Percentiles rank a stretch among this genome's conserved stretches.
Evolutionary conservation across 371 early-diverging fungal genomes (phyloP).

Genomic region (Scutellospora calospora): DNA sequence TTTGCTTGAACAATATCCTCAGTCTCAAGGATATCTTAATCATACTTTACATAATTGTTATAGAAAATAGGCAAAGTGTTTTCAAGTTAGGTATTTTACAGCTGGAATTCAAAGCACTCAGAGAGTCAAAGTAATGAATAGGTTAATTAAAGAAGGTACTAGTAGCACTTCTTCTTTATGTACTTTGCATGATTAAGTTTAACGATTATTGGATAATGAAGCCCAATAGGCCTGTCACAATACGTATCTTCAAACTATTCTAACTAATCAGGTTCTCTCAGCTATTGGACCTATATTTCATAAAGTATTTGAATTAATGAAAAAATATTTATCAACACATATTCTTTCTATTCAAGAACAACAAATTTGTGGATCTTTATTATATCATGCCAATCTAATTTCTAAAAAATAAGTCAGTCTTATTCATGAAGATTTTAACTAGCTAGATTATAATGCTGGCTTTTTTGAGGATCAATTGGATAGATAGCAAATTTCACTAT

Average conservation of each 20-base stretch:
- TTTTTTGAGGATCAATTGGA: no score
- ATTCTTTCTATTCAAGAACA: no score
- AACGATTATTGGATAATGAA: not conserved
- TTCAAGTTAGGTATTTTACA: not conserved
- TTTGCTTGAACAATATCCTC: slow-evolving; percentile 5
- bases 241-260: not conserved
- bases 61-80: not conserved
- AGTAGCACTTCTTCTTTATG: not conserved
- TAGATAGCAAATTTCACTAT: no score
- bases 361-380: no score
- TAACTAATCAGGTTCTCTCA: not conserved
- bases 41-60: not conserved
- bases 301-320: no score
- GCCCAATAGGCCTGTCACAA: not conserved
- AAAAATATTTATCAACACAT: no score
- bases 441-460: no score
- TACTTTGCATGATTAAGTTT: not conserved
- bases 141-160: slow-evolving; percentile 8
- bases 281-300: not conserved
- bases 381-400: no score
- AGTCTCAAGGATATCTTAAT: not conserved
- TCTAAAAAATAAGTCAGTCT: no score
- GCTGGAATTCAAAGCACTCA: not conserved
- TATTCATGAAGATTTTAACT: no score
- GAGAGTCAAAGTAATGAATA: not conserved